A percentile compares a stretch with the other conserved stretches of the same genome.
Conservation (phyloP, 352 stramenopile species). For the Phytopythium kandeliae region DNA sequence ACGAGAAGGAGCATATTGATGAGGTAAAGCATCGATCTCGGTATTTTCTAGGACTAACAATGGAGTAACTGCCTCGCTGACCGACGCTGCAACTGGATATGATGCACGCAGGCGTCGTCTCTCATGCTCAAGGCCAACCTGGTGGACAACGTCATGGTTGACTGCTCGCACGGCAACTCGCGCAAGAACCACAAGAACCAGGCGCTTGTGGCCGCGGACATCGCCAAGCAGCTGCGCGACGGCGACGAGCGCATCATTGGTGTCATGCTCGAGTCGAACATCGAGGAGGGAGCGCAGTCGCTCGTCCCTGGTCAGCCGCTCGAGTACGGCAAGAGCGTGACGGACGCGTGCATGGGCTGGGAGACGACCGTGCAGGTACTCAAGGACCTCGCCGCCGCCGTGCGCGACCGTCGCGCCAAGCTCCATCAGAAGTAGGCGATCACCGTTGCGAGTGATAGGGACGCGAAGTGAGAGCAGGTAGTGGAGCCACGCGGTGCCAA, state of each 20-base stretch:
- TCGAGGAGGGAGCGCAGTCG: conserved; percentile 76
- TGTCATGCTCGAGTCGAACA: conserved; percentile 89
- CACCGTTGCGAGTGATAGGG: too few species aligned
- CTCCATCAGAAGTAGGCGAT: conserved; percentile 28
- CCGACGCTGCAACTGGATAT: neutral
- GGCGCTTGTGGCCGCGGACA: conserved; percentile 58
- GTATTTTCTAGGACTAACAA: too few species aligned
- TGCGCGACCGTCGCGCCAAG: conserved; percentile 65
- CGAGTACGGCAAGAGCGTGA: conserved; percentile 88
- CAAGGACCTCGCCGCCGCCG: conserved; percentile 63
- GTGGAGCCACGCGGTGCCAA: neutral
- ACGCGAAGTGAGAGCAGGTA: too few species aligned
- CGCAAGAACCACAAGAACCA: conserved; percentile 89
- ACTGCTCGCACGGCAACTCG: conserved; percentile 90
- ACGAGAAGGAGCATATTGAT: conserved; percentile 77
- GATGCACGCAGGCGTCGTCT: conserved; percentile 23
- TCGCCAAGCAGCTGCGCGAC: conserved; percentile 60
- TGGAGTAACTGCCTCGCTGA: neutral
- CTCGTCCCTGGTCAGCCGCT: conserved; percentile 70
- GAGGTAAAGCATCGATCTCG: conserved; percentile 9
- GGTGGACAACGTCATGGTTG: conserved; percentile 84
- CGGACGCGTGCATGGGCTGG: conserved; percentile 87
- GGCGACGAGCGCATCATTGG: conserved; percentile 80
- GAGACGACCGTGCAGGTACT: conserved; percentile 72
- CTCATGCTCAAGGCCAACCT: conserved; percentile 85